Conservation (phyloP, 2,329 filamentous ascomycete genomes). For the Aureobasidium sp. region DNA sequence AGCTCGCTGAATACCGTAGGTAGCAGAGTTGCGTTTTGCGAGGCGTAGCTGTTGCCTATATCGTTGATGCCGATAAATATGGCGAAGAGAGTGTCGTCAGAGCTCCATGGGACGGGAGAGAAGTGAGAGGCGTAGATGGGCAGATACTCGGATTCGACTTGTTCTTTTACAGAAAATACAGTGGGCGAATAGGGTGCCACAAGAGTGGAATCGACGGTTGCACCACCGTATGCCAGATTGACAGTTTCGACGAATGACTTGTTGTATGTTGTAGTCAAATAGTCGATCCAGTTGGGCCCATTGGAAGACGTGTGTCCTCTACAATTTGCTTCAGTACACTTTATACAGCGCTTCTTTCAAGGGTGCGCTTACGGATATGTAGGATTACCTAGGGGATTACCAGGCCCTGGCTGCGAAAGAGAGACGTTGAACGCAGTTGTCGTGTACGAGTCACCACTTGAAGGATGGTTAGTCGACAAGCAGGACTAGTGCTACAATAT, state of each 20-base stretch:
- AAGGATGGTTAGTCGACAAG: background rate
- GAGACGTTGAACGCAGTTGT: conserved; percentile 50
- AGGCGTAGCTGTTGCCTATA: conserved; percentile 41
- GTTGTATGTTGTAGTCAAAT: conserved; percentile 37
- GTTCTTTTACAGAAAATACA: conserved; percentile 43
- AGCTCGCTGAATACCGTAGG: conserved; percentile 31
- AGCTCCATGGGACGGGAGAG: conserved; percentile 34
- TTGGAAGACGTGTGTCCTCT: conserved; percentile 22
- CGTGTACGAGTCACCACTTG: conserved; percentile 51
- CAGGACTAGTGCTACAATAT: background rate
- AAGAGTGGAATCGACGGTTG: conserved; percentile 36
- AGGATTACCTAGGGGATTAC: conserved; percentile 55
- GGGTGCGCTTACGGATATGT: conserved; percentile 30
- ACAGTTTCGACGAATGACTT: conserved; percentile 39
- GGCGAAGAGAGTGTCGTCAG: conserved; percentile 37
- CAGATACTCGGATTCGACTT: conserved; percentile 39
- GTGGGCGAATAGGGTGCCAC: conserved; percentile 42
- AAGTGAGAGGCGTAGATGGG: conserved; percentile 31
- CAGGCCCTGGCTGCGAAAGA: conserved; percentile 40
- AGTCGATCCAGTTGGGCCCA: conserved; percentile 50
- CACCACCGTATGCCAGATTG: conserved; percentile 43
- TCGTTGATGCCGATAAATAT: conserved; percentile 52
- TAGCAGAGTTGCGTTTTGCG: conserved; percentile 26
- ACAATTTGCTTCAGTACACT: background rate
- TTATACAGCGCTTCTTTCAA: background rate